Base-by-base conservation (phyloP, 148 eudicot genomes). In the Cornus controversa region DNA sequence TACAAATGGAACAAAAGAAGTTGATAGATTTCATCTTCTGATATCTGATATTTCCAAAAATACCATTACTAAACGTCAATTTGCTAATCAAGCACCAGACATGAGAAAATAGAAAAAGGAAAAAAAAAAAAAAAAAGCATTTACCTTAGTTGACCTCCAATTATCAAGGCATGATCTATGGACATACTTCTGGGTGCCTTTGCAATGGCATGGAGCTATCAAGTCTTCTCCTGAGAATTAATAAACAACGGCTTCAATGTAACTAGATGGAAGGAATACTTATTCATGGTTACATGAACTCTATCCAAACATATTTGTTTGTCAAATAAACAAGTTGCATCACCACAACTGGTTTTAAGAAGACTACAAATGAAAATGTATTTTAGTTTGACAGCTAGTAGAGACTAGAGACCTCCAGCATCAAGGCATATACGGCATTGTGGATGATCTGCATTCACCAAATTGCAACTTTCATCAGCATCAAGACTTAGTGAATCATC, bases 101-200 rank as follows among this genome's bases (percentile, higher is more conserved):
- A 6, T 10, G 64, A 25, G 71, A 66, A 66, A 6, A 40, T 9
- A 40, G 45, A 40, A 40, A 6, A 40, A 40, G 8, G 37, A 54
- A 60, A 36, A 76, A 75, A 1, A 25, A 47, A 58, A 37, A 74
- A 76, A 29, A 69, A 27, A 64, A 58, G 23, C 62, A 67, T 47
- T 65, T 85, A 95, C 97, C 98, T 93, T 95, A 26, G 99, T 93
- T 82, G 98, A 93, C 84, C 99, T 89, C 99, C 99, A 96, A 79
- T 91, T 91, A 74, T 96, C 99, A 81, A 96, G 99, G 78, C 99
- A 96, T 80, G 97, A 91, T 83, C 99, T 89, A 75, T 96, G 98
- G 73, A 96, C 99, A 88, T 89, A 96, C 83, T 96, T 96, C 79
- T 96, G 99, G 77, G 99, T 96, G 72, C 99, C 99, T 88, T 88